phyloP scores from a whole-genome alignment of 2,329 filamentous ascomycete genomes.

The Trichophyton mentagrophytes region DNA sequence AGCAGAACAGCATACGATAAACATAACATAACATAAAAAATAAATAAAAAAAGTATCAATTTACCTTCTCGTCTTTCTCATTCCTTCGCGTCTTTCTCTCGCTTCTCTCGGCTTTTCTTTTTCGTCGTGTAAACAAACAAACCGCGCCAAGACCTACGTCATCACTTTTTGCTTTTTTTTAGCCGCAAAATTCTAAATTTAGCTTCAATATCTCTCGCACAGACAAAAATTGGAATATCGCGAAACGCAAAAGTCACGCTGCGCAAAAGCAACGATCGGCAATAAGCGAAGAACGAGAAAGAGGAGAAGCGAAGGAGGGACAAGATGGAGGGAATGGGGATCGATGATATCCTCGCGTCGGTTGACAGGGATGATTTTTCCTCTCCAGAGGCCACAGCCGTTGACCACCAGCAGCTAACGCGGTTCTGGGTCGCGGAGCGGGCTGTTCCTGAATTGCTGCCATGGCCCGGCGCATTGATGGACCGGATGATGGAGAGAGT shows the following conservation, averaged over 20 bases:
- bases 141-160: not conserved
- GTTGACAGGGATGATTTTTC: conserved; percentile 46
- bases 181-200: not conserved
- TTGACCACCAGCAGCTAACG: conserved; percentile 78
- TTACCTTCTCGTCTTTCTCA: not conserved
- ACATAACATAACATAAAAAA: not conserved
- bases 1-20: not conserved
- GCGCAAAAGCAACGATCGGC: not conserved
- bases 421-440: conserved; percentile 89
- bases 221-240: not conserved
- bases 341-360: conserved; percentile 65
- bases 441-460: conserved; percentile 74
- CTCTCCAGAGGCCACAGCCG: conserved; percentile 24
- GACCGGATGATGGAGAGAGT: conserved; percentile 66
- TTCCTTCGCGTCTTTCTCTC: not conserved
- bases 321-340: conserved; percentile 53
- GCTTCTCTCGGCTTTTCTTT: not conserved
- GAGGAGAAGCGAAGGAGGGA: not conserved
- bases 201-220: not conserved
- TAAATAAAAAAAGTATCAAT: not conserved
- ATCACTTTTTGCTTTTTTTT: not conserved
- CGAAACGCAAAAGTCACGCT: not conserved
- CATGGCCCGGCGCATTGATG: conserved; percentile 64
- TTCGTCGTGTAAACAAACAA: not conserved
- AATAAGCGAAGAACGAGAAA: not conserved